Percentiles rank a stretch among this genome's conserved stretches.
Conservation (phyloP, 2,329 filamentous ascomycete species). For the Pseudonectria buxi region DNA sequence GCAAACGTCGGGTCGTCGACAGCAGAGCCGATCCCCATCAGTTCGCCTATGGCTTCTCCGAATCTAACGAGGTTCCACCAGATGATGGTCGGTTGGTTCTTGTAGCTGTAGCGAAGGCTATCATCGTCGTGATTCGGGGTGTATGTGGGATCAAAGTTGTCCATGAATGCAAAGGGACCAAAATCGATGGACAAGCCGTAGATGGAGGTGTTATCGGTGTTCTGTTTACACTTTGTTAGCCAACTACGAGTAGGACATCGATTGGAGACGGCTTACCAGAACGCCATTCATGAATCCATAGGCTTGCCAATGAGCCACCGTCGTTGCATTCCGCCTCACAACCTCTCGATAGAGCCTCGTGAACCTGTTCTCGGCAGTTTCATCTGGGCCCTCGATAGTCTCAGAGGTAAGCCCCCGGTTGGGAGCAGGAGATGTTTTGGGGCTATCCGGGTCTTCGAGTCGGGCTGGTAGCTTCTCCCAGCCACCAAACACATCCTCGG, state of each 20-base stretch:
- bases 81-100: constrained; percentile 89
- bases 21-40: constrained; percentile 68
- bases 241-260: background rate
- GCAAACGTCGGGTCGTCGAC: constrained; percentile 70
- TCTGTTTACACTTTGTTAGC: constrained; percentile 34
- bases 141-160: constrained; percentile 90
- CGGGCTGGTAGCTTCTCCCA: constrained; percentile 76
- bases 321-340: constrained; percentile 74
- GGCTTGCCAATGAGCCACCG: constrained; percentile 90
- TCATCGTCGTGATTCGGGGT: constrained; percentile 96
- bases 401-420: constrained; percentile 48
- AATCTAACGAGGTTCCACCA: constrained; percentile 98
- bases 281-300: constrained; percentile 99
- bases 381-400: constrained; percentile 59
- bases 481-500: constrained; percentile 78
- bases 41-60: constrained; percentile 80
- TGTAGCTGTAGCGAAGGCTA: constrained; percentile 81
- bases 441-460: constrained; percentile 45
- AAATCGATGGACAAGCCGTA: constrained; percentile 88
- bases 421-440: constrained; percentile 34
- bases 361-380: constrained; percentile 77
- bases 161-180: constrained; percentile 95
- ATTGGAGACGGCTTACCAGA: constrained; percentile 35
- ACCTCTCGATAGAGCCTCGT: constrained; percentile 82
- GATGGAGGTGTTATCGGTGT: constrained; percentile 95